Evolutionary conservation across 495 filamentous ascomycete genomes (phyloP).

Genomic region (Penicillium chermesinum): DNA sequence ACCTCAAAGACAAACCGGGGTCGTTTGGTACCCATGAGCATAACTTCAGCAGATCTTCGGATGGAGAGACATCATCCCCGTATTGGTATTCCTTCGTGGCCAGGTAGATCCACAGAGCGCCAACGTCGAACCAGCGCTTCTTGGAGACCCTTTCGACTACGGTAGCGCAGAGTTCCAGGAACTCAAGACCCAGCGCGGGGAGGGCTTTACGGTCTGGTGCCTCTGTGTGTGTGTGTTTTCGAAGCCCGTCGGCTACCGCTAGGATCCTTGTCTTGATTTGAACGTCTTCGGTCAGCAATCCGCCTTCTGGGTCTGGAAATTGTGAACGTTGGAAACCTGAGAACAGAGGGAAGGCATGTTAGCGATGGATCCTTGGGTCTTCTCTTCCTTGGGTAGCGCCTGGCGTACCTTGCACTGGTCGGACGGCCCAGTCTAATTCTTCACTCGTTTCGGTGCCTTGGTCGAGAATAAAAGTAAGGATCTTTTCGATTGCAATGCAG

Average conservation of each 20-base stretch:
- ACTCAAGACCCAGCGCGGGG: constrained; percentile 37
- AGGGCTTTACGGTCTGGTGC: constrained; percentile 18
- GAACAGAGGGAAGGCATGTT: no score
- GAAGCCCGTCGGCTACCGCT: constrained; percentile 12
- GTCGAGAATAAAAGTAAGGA: constrained; percentile 14
- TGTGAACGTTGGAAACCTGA: not conserved
- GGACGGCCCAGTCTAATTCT: constrained; percentile 20
- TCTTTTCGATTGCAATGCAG: constrained; percentile 35
- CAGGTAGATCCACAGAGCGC: constrained; percentile 46
- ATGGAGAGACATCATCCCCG: constrained; percentile 15
- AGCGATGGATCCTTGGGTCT: no score
- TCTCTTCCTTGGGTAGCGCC: not conserved
- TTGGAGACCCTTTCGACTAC: constrained; percentile 20
- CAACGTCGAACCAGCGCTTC: constrained; percentile 39
- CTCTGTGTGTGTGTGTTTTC: constrained; percentile 3
- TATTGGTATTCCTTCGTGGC: constrained; percentile 45
- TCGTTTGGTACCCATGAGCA: constrained; percentile 24
- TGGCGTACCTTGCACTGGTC: constrained; percentile 21
- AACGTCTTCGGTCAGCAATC: constrained; percentile 20
- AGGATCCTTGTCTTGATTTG: constrained; percentile 26
- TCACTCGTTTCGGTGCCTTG: not conserved
- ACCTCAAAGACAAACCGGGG: constrained; percentile 2
- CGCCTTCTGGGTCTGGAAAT: not conserved
- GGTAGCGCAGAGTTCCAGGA: constrained; percentile 44
- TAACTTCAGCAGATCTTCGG: constrained; percentile 19